Conservation (phyloP, 164 flowering plant species). For the Buxus sempervirens region DNA sequence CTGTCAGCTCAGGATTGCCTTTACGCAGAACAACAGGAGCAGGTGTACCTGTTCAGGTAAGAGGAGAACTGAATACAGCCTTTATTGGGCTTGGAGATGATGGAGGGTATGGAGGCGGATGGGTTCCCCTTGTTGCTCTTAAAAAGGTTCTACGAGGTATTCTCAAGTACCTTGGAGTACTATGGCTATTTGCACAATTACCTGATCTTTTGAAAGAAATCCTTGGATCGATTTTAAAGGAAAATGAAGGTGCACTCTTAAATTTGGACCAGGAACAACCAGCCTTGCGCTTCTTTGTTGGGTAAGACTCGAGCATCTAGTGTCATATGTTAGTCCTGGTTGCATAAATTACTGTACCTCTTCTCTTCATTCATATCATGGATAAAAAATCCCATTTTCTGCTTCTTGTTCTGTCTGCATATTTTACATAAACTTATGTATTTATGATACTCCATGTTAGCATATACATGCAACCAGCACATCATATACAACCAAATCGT, state of each 20-base stretch:
- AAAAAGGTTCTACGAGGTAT: conserved; percentile 95
- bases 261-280: conserved; percentile 99
- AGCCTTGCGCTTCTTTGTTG: conserved; percentile 97
- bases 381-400: neutral
- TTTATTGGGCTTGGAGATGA: conserved; percentile 99
- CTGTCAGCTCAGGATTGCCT: conserved; percentile 52
- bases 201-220: conserved; percentile 93
- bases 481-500: no score
- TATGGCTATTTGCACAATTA: conserved; percentile 97
- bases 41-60: conserved; percentile 79
- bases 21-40: conserved; percentile 68
- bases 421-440: neutral
- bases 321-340: conserved; percentile 1
- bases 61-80: conserved; percentile 97
- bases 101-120: conserved; percentile 99
- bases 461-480: neutral
- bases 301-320: conserved; percentile 44
- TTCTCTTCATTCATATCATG: neutral
- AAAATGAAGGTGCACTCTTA: conserved; percentile 89
- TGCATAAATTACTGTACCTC: neutral
- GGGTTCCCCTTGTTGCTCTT: conserved; percentile 99
- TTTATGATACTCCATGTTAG: neutral
- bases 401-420: neutral
- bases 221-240: conserved; percentile 85
- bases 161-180: conserved; percentile 95